Evolutionary conservation across 371 early-diverging fungal species (phyloP), one percentile per base, ranked within the genome.

Genomic region (Mucor racemosus): DNA sequence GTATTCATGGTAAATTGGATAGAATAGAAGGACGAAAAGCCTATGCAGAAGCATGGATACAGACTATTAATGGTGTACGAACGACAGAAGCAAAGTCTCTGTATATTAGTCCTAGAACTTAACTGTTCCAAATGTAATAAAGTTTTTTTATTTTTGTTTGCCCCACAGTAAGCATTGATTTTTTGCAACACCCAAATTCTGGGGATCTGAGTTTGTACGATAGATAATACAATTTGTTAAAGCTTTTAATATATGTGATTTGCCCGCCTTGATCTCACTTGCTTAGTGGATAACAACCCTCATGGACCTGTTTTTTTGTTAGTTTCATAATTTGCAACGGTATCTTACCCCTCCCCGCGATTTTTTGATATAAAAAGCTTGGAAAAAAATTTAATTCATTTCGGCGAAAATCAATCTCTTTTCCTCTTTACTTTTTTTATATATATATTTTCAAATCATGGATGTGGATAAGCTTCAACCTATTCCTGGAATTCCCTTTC

Each of bases 1-100:
- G 91, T 15, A 60, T 91, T 31, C 77, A 80, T 7, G 77, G 81
- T 0, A 63, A 69, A n/a, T 60, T 92, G 36, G 78, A 84, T 41
- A 76, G 74, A 2, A 36, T 82, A 11, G 90, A 91, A 53, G 92
- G 92, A n/a, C 86, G 92, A 62, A 94, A 94, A 80, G 92, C 88
- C 4, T 86, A 71, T 64, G 84, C 90, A 54, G 77, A 81, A 62
- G 92, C 89, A 0, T 84, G 84, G 65, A 76, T 92, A 13, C 89
- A 89, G 67, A 81, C 80, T 53, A 50, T 50, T 0, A 78, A 86
- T 35, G 76, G 76, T 4, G 85, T 86, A 40, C 78, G 69, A 46
- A 68, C 65, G 8, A 61, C 72, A 13, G 77, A 77, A 55, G 77
- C 77, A 6, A 65, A 66, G 26, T 69, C 79, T 15, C 50, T 78